These are phyloP conservation scores for Tricladium varicosporioides DNA, from an alignment of 2,329 filamentous ascomycete genomes.

Conservation along the genomic window DNA sequence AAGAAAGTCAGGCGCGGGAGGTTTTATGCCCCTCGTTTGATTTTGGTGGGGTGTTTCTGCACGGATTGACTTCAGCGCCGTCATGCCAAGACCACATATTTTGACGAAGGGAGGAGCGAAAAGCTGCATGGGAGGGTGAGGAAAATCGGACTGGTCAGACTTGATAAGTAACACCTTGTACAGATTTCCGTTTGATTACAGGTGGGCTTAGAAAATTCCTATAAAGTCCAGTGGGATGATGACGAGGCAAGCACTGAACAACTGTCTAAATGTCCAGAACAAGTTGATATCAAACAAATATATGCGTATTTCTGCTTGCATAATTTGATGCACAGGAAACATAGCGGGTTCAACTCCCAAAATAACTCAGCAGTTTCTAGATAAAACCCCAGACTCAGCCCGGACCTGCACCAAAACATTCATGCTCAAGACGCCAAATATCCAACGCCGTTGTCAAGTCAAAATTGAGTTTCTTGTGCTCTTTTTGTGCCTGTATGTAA, in stretches of 20 bases:
- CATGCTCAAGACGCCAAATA: neutral
- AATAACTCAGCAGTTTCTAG: too few relatives aligned
- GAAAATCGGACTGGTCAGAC: neutral
- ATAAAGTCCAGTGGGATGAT: too few relatives aligned
- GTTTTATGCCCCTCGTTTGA: slow-evolving; percentile 13
- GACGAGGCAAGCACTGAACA: too few relatives aligned
- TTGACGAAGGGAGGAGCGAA: neutral
- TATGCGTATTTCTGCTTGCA: too few relatives aligned
- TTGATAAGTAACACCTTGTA: too few relatives aligned
- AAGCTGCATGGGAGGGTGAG: neutral
- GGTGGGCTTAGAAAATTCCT: too few relatives aligned
- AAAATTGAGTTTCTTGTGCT: neutral
- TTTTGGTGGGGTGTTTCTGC: slow-evolving; percentile 9
- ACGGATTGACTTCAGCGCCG: neutral
- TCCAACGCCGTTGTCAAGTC: neutral
- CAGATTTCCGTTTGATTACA: too few relatives aligned
- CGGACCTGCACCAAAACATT: neutral
- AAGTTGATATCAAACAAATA: too few relatives aligned
- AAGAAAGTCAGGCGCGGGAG: slow-evolving; percentile 20
- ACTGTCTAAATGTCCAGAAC: too few relatives aligned
- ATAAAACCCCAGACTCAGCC: neutral
- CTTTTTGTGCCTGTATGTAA: neutral
- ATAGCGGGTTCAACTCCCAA: too few relatives aligned
- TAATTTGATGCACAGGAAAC: too few relatives aligned
- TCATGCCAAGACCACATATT: neutral